Percentiles rank a stretch among this genome's conserved stretches.
Evolutionary conservation across 169 alveolate genomes (phyloP).

Genomic region (Amoebophrya sp.): DNA sequence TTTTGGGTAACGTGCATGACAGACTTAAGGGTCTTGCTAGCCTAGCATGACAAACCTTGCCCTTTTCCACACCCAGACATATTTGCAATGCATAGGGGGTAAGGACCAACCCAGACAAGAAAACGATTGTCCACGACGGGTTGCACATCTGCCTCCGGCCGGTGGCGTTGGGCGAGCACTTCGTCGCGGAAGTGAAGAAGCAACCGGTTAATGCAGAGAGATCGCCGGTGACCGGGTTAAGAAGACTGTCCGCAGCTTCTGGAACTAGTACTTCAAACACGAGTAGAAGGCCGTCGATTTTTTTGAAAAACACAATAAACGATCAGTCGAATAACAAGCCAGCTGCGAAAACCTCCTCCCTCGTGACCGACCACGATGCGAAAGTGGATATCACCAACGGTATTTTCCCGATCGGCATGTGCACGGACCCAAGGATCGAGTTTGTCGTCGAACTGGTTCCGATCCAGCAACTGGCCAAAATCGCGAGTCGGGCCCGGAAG

Average conservation of each 20-base stretch:
- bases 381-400: background rate
- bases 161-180: background rate
- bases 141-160: conserved; percentile 11
- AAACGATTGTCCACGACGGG: conserved; percentile 7
- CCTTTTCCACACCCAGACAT: too few species aligned
- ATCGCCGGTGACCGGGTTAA: too few species aligned
- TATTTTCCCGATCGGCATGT: background rate
- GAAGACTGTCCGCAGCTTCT: too few species aligned
- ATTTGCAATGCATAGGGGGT: too few species aligned
- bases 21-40: too few species aligned
- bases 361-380: background rate
- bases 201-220: too few species aligned
- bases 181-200: background rate
- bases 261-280: too few species aligned
- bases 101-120: too few species aligned
- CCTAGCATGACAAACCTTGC: too few species aligned
- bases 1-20: too few species aligned
- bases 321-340: background rate
- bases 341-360: background rate
- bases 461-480: background rate
- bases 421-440: conserved; percentile 24
- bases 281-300: too few species aligned
- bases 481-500: background rate
- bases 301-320: too few species aligned
- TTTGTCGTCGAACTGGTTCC: background rate